Evolutionary conservation across 2,329 filamentous ascomycete species (phyloP).

Genomic region (Apiospora sp.): DNA sequence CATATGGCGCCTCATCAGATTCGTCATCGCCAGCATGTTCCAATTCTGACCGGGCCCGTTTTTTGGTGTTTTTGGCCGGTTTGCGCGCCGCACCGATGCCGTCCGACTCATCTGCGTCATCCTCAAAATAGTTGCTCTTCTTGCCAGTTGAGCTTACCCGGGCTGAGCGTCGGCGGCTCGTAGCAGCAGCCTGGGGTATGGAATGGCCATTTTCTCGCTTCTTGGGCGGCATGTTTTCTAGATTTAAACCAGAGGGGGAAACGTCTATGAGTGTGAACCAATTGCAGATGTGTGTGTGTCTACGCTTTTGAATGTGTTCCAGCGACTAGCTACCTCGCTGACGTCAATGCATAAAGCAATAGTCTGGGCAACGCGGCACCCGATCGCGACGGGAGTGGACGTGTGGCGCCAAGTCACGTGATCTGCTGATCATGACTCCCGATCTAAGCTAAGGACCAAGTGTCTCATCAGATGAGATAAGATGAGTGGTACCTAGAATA

Average conservation of each 20-base stretch:
- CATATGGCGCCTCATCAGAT: conserved; percentile 33
- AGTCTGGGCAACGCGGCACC: conserved; percentile 12
- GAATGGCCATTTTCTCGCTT: background rate
- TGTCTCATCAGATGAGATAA: background rate
- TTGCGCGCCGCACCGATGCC: conserved; percentile 7
- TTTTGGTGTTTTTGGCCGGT: conserved; percentile 22
- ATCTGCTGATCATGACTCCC: background rate
- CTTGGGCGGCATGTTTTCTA: conserved; percentile 10
- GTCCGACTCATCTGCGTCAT: conserved; percentile 32
- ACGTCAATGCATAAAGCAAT: conserved; percentile 10
- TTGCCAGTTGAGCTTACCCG: conserved; percentile 52
- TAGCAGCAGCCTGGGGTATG: conserved; percentile 38
- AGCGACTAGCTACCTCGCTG: background rate
- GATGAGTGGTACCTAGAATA: conserved; percentile 1
- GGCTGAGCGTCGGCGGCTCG: conserved; percentile 47
- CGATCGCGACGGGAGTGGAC: background rate
- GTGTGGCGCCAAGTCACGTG: conserved; percentile 11
- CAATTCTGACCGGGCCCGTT: background rate
- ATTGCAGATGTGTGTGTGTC: background rate
- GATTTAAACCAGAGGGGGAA: too few species aligned
- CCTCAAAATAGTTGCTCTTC: conserved; percentile 63
- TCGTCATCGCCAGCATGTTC: conserved; percentile 35
- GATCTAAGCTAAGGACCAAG: too few species aligned
- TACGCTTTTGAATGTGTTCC: background rate
- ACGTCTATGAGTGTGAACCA: background rate